A percentile compares a stretch with the other conserved stretches of the same genome.
phyloP scores from a whole-genome alignment of 2,329 filamentous ascomycete species.

The Penicillium olsonii region DNA sequence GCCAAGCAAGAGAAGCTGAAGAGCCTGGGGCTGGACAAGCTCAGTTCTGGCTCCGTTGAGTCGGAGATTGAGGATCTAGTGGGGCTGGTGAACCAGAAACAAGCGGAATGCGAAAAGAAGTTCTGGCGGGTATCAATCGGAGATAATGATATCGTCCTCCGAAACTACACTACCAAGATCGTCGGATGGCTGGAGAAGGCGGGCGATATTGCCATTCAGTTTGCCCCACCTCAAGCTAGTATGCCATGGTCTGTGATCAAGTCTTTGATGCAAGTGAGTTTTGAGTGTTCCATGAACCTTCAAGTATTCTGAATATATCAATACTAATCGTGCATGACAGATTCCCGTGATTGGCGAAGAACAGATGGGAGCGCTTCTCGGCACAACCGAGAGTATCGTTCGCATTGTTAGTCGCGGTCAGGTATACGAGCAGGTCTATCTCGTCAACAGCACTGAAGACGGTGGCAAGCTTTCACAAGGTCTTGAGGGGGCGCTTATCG shows the following conservation, averaged over 20 bases:
- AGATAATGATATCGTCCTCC: constrained; percentile 9
- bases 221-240: constrained; percentile 34
- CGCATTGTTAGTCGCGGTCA: constrained; percentile 16
- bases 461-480: not conserved
- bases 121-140: constrained; percentile 11
- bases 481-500: not conserved
- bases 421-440: constrained; percentile 17
- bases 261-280: constrained; percentile 22
- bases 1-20: constrained; percentile 4
- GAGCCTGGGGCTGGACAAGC: constrained; percentile 1
- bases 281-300: not conserved
- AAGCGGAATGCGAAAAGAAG: constrained; percentile 12
- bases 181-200: constrained; percentile 12
- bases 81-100: constrained; percentile 2
- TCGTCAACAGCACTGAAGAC: not conserved
- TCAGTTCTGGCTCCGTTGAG: constrained; percentile 1
- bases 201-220: constrained; percentile 33
- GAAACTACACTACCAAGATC: constrained; percentile 17
- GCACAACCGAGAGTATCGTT: constrained; percentile 13
- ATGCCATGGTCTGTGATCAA: constrained; percentile 30
- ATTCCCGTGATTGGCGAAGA: constrained; percentile 29
- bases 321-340: constrained; percentile 8
- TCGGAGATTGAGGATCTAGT: constrained; percentile 6
- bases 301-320: not conserved
- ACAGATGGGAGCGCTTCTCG: constrained; percentile 21